Evolutionary conservation across 1,139 yeast species (phyloP).

Genomic region (Diutina neorugosa): DNA sequence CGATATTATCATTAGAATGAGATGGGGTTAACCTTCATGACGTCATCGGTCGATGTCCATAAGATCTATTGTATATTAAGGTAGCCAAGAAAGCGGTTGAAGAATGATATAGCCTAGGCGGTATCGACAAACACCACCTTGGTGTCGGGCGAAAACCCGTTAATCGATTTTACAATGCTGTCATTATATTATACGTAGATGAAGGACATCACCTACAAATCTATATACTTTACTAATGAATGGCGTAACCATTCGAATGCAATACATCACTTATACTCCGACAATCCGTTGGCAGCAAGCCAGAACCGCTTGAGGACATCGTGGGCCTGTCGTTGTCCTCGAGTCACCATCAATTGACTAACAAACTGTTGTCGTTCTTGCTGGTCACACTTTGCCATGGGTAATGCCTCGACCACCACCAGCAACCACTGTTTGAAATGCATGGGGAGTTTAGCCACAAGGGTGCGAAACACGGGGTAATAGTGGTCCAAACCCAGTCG

Average conservation of each 20-base stretch:
- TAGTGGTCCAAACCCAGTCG: conserved; percentile 52
- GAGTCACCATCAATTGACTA: conserved; percentile 43
- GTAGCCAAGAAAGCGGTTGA: not conserved
- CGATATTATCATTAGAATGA: too few relatives aligned
- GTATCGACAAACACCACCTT: conserved; percentile 43
- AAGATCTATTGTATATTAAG: not conserved
- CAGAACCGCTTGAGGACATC: conserved; percentile 52
- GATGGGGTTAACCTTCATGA: too few relatives aligned
- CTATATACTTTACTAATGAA: too few relatives aligned
- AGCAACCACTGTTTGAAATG: conserved; percentile 35
- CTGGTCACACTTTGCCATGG: conserved; percentile 6
- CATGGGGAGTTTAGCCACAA: conserved; percentile 42
- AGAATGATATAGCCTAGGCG: not conserved
- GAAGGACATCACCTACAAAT: too few relatives aligned
- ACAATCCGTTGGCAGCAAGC: conserved; percentile 41
- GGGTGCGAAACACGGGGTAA: conserved; percentile 39
- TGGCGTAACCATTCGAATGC: not conserved
- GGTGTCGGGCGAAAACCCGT: conserved; percentile 65
- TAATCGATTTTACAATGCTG: too few relatives aligned
- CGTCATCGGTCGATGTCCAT: not conserved
- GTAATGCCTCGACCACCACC: conserved; percentile 14
- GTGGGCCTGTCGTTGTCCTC: conserved; percentile 53
- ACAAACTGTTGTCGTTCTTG: conserved; percentile 27
- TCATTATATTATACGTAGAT: too few relatives aligned
- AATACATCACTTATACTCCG: conserved; percentile 23